Evolutionary conservation across 1,284 basidiomycete genomes (phyloP), one percentile per base, ranked within the genome.

Genomic region (Leucoagaricus sp.): DNA sequence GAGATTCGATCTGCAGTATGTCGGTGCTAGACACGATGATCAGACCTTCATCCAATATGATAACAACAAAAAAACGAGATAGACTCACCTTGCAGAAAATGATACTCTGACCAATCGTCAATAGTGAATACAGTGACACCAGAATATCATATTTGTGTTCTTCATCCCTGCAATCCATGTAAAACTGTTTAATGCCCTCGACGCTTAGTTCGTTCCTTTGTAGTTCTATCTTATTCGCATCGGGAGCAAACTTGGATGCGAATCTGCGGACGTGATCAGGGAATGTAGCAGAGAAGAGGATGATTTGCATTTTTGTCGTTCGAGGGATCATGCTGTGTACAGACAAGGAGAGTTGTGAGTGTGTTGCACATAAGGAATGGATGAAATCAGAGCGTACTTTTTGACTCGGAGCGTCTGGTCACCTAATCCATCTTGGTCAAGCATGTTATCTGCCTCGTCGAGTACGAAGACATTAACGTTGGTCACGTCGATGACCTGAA

Each of bases 371-470:
- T 51, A 65, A 52, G 61, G 38, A 46, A 28, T 19, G 7, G 15
- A 15, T 23, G 8, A 15, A 36, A 47, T 46, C 45, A 55, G 42
- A 13, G 75, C 87, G 55, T 62, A 94, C 94, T 95, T 97, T 76
- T 98, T 98, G 58, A 98, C 94, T 51, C 91, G 84, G 59, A 96
- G 76, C 1, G 93, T 96, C 75, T 99, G 96, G 65, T 99, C 97
- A 15, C 94, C 94, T 51, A 99, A 76, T 21, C 96, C 94, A 70
- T 96, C 94, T 69, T 94, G 88, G 69, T 96, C 95, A 62, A 99
- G 80, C 95, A 99, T 98, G 73, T 98, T 97, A 75, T 99, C 97
- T 31, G 97, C 97, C 75, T 99, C 97, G 69, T 99, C 97, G 19
- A 99, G 80, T 9, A 99, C 96, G 60, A 99, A 95, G 9, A 98